Evolutionary conservation across 805 yeast species (phyloP).

Genomic region (Candida golubevii): DNA sequence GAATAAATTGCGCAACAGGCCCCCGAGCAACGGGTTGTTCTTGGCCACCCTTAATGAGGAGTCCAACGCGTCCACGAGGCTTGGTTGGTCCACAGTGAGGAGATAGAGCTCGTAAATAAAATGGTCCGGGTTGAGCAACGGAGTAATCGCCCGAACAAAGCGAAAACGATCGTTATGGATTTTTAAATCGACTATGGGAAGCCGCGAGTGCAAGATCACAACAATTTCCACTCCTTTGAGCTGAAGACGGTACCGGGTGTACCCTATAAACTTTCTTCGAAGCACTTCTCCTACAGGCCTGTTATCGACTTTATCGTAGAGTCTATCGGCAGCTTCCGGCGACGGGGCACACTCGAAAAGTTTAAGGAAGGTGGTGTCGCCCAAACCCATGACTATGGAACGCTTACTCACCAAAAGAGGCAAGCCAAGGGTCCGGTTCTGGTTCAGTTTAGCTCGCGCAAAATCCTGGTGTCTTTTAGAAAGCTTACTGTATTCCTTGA

Average conservation of each 20-base stretch:
- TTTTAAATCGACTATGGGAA: conserved; percentile 9
- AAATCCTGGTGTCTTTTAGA: conserved; percentile 4
- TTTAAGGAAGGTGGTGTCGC: conserved; percentile 5
- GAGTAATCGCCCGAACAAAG: conserved; percentile 4
- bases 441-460: conserved; percentile 9
- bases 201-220: conserved; percentile 7
- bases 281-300: conserved; percentile 6
- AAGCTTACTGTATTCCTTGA: conserved; percentile 6
- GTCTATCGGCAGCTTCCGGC: conserved; percentile 10
- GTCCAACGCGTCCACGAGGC: conserved; percentile 10
- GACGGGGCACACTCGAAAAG: conserved; percentile 8
- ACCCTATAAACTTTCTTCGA: conserved; percentile 5
- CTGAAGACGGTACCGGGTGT: conserved; percentile 9
- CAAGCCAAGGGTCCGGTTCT: conserved; percentile 8
- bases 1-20: conserved; percentile 1
- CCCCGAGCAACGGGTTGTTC: conserved; percentile 5
- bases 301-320: conserved; percentile 12
- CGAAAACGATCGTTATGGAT: conserved; percentile 7
- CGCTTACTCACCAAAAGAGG: conserved; percentile 11
- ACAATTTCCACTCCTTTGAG: conserved; percentile 5
- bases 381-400: conserved; percentile 2
- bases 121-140: conserved; percentile 2
- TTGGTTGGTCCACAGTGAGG: conserved; percentile 3
- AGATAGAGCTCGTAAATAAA: conserved; percentile 10
- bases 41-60: conserved; percentile 4